These are phyloP conservation scores for Avicennia marina DNA, from an alignment of 257 asterid genomes.

Conservation along the genomic window DNA sequence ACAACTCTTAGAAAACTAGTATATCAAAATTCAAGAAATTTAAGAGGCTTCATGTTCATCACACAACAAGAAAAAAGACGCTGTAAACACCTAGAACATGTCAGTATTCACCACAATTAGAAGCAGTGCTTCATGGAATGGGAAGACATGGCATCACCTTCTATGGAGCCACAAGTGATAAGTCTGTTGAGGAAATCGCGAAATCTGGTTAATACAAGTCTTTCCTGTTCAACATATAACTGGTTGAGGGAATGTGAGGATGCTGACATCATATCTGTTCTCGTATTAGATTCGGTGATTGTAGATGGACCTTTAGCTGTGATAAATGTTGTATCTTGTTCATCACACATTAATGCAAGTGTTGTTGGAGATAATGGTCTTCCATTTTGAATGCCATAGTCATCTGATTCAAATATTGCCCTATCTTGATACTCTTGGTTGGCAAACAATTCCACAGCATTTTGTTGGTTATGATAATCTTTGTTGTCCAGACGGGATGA, in stretches of 20 bases:
- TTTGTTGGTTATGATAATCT: conserved; percentile 18
- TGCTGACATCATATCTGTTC: conserved; percentile 12
- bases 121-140: background rate
- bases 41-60: no score
- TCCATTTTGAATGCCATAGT: conserved; percentile 19
- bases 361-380: conserved; percentile 60
- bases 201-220: conserved; percentile 44
- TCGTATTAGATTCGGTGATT: conserved; percentile 15
- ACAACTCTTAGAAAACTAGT: background rate
- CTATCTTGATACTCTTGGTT: conserved; percentile 16
- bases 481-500: conserved; percentile 27
- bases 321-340: conserved; percentile 28
- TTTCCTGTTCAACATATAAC: conserved; percentile 58
- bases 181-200: conserved; percentile 45
- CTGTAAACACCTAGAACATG: no score
- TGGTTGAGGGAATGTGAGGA: conserved; percentile 18
- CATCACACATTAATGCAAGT: conserved; percentile 55
- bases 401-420: conserved; percentile 26
- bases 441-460: conserved; percentile 7
- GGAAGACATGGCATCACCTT: conserved; percentile 28
- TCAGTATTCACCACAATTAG: background rate
- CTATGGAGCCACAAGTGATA: conserved; percentile 37
- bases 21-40: background rate
- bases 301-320: conserved; percentile 19
- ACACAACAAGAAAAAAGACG: no score